These are phyloP conservation scores for Phylloporus sp. DNA, from an alignment of 768 basidiomycete genomes.

Conservation along the genomic window DNA sequence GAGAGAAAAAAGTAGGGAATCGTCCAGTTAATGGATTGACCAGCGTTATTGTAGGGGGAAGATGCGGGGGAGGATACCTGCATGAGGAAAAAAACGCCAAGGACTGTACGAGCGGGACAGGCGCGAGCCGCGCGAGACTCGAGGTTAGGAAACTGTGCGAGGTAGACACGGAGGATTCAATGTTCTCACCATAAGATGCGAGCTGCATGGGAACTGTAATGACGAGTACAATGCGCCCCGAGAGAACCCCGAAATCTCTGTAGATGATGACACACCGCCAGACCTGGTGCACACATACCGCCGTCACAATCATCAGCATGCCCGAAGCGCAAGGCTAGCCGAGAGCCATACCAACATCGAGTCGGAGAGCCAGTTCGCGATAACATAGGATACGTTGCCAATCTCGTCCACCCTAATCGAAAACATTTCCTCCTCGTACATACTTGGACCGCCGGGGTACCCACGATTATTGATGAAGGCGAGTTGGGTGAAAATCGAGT, in stretches of 20 bases:
- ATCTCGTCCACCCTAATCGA: constrained; percentile 24
- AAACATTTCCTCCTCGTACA: constrained; percentile 24
- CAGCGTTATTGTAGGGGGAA: constrained; percentile 21
- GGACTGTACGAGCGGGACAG: constrained; percentile 4
- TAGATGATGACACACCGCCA: constrained; percentile 30
- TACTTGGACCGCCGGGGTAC: constrained; percentile 24
- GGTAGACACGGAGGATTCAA: not conserved
- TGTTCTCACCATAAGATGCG: constrained; percentile 21
- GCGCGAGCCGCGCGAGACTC: no score
- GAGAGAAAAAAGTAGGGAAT: constrained; percentile 26
- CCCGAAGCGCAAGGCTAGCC: not conserved
- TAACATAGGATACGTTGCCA: constrained; percentile 22
- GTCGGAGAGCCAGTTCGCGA: constrained; percentile 28
- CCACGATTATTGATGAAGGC: constrained; percentile 28
- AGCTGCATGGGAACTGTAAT: constrained; percentile 23
- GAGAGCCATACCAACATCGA: constrained; percentile 18
- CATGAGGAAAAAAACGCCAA: constrained; percentile 22
- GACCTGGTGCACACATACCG: constrained; percentile 11
- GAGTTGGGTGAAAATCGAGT: constrained; percentile 26
- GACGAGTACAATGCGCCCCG: constrained; percentile 12
- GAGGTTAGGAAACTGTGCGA: not conserved
- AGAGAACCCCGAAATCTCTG: constrained; percentile 13
- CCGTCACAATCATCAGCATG: not conserved
- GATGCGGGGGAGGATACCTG: constrained; percentile 26
- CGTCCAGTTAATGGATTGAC: constrained; percentile 21